phyloP scores from a whole-genome alignment of 192 early-diverging fungal genomes.

The Mortierella antarctica region DNA sequence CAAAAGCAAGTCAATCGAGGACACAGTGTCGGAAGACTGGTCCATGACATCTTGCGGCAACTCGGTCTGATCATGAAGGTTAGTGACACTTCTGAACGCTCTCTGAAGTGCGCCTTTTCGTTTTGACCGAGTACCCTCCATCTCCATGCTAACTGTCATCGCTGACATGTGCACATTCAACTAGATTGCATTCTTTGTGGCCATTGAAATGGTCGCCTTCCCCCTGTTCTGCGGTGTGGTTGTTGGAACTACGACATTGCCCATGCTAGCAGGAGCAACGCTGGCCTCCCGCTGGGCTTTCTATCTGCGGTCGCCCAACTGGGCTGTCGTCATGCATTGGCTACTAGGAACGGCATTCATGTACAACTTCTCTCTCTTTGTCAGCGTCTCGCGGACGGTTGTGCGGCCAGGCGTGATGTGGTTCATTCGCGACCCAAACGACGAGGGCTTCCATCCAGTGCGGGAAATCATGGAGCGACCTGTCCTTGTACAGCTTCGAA shows the following conservation, averaged over 20 bases:
- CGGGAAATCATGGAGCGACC: conserved; percentile 91
- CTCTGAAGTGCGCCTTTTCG: not conserved
- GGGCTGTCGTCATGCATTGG: conserved; percentile 89
- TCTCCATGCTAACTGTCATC: not conserved
- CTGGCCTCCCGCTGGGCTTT: conserved; percentile 66
- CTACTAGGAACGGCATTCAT: conserved; percentile 92
- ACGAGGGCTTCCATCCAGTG: conserved; percentile 94
- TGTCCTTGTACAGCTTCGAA: conserved; percentile 79
- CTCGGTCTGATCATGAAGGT: conserved; percentile 56
- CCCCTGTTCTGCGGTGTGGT: conserved; percentile 90
- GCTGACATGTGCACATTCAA: not conserved
- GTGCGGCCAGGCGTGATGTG: conserved; percentile 96
- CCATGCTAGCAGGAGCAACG: conserved; percentile 75
- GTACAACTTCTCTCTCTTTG: conserved; percentile 92
- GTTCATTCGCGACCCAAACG: conserved; percentile 98
- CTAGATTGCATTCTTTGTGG: conserved; percentile 86
- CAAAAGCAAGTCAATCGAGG: conserved; percentile 39
- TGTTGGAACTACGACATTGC: conserved; percentile 84
- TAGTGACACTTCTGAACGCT: not conserved
- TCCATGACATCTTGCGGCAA: conserved; percentile 56
- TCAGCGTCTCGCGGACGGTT: conserved; percentile 81
- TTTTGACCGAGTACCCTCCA: not conserved
- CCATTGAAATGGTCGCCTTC: conserved; percentile 88
- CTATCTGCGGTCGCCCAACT: conserved; percentile 69
- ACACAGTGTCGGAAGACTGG: conserved; percentile 56